Base-by-base conservation (phyloP, 169 alveolate species). In the Besnoitia besnoiti region DNA sequence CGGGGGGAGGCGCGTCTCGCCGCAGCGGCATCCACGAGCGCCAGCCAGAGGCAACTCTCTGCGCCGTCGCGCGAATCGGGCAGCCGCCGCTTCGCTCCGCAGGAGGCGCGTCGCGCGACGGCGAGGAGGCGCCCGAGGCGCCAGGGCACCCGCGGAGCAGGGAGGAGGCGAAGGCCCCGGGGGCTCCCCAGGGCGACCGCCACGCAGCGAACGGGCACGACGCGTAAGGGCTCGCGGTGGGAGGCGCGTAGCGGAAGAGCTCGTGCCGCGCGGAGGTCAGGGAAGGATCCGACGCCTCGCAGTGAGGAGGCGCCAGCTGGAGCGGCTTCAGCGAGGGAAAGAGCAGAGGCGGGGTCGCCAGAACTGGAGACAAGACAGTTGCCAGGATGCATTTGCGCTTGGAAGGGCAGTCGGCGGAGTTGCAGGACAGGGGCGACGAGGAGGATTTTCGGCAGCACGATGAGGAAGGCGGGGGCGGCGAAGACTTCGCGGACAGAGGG, bases 291-390 rank as follows among this genome's bases (percentile, higher is more conserved):
- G n/a, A n/a, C n/a, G 67, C 12, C 67, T 8, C 30, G 67, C 24
- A n/a, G 67, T 55, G 33, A 19, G 42, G 46, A 77, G 33, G 47
- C n/a, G n/a, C n/a, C 33, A 77, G 55, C 40, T 77, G 40, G 0
- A 16, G 59, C 30, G 87, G 87, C 87, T 77, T 77, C 59, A 42
- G 87, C 1, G 87, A 77, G 40, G 59, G 87, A 77, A 77, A 42
- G 21, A 77, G 61, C 59, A 77, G 37, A 0, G 61, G 61, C 2
- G 50, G 87, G 10, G 87, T 21, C 30, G 59, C 49, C 49, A 77
- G 59, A 39, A 77, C 59, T 0, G 61, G 40, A 51, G 55, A 27
- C 49, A 77, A 35, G 37, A n/a, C 82, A 77, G 40, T 0, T 30
- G 61, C 87, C 35, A 42, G 33, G 55, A 77, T 14, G 40, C 87